Evolutionary conservation across 202 grass and related monocot species (phyloP).

Genomic region (Brachypodium distachyon): DNA sequence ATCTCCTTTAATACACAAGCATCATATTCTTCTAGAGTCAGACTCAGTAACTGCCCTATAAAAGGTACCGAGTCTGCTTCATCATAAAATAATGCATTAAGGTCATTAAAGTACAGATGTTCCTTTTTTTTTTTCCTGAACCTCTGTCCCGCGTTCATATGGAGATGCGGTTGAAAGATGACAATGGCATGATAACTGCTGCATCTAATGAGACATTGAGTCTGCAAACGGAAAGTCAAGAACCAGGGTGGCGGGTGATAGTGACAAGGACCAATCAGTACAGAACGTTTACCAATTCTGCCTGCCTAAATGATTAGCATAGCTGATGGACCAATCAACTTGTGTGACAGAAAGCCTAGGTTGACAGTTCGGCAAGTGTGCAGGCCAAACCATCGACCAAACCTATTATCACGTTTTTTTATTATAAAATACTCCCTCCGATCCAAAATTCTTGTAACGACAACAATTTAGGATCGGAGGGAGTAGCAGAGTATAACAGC

Average conservation of each 20-base stretch:
- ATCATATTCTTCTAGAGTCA: neutral
- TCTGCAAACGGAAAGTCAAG: neutral
- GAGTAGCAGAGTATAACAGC: too few species aligned
- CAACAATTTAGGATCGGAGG: too few species aligned
- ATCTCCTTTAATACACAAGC: neutral
- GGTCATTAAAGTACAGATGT: neutral
- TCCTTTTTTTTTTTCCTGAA: neutral
- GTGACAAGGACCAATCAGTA: neutral
- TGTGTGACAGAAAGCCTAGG: constrained; percentile 1
- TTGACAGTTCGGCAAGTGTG: constrained; percentile 22
- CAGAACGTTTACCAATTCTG: neutral
- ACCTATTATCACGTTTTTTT: too few species aligned
- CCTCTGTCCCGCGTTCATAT: neutral
- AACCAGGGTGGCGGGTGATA: neutral
- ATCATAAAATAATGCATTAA: neutral
- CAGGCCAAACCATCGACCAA: constrained; percentile 24
- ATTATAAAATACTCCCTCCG: too few species aligned
- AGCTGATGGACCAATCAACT: constrained; percentile 20
- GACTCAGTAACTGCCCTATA: neutral
- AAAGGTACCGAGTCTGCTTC: neutral
- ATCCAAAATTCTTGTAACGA: too few species aligned
- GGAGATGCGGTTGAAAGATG: neutral
- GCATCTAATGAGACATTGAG: neutral
- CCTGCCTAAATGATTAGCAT: neutral
- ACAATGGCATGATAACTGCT: neutral